These are phyloP conservation scores for Cyanidioschyzon merolae DNA, from an alignment of 23 red algal genomes.

Conservation along the genomic window DNA sequence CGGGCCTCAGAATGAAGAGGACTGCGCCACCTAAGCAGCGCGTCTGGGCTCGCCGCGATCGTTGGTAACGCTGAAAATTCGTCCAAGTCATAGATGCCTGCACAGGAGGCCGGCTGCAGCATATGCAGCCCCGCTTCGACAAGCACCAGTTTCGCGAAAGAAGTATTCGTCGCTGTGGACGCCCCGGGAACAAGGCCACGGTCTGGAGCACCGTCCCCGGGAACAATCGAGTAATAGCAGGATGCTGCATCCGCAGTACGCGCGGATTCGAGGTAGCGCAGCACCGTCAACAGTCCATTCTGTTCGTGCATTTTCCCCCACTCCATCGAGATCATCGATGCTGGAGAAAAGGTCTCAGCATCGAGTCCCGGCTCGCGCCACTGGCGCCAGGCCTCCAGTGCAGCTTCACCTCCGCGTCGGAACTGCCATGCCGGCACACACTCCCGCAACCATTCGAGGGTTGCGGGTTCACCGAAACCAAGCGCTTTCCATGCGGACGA, in stretches of 20 bases:
- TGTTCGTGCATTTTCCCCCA: slow-evolving; percentile 20
- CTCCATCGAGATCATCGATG: not conserved
- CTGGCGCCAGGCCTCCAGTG: not conserved
- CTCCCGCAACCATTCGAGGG: not conserved
- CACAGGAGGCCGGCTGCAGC: not conserved
- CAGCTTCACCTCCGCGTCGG: not conserved
- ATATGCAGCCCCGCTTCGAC: slow-evolving; percentile 15
- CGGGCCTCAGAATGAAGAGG: not conserved
- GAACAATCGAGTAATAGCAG: too few species aligned
- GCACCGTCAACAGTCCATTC: slow-evolving; percentile 19
- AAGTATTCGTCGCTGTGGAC: not conserved
- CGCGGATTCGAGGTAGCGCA: slow-evolving; percentile 10
- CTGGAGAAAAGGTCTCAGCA: not conserved
- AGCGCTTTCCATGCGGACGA: slow-evolving; percentile 10
- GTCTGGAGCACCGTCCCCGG: too few species aligned
- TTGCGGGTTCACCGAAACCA: slow-evolving; percentile 20
- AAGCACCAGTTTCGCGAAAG: not conserved
- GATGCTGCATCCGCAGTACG: not conserved
- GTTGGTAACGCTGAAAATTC: slow-evolving; percentile 14
- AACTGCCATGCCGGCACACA: slow-evolving; percentile 10
- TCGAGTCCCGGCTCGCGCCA: not conserved
- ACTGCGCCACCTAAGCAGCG: not conserved
- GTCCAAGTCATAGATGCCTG: not conserved
- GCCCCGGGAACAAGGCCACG: not conserved
- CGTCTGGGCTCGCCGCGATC: slow-evolving; percentile 24